Evolutionary conservation across 2,329 filamentous ascomycete species (phyloP), one percentile per base, ranked within the genome.

Genomic region (Penicillium sp.): DNA sequence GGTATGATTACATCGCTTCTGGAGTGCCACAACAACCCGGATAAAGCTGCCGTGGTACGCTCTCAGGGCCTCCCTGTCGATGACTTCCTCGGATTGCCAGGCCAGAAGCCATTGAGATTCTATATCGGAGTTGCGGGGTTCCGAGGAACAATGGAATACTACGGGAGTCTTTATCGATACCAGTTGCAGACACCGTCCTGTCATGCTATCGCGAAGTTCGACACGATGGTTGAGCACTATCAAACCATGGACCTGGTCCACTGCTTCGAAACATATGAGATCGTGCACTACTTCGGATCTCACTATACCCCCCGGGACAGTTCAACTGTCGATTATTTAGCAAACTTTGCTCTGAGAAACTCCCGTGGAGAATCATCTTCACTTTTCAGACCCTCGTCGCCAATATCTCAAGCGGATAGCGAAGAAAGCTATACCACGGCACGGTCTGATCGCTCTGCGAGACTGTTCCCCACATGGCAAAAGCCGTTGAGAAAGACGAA

Each of bases 1-100:
- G 48, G 39, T 9, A 58, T 58, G 56, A 11, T 58, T 10, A 36
- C 39, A 10, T 55, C 56, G 9, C 24, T 58, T 8, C 39, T 48
- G 3, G 53, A 58, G 18, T 45, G 48, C 24, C 3, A 9, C 2
- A 29, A 32, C 13, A 46, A 58, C n/a, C 45, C 53, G 6, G 36
- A 55, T 5, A 55, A 47, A 36, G 24, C 36, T 5, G 34, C 42
- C 3, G 44, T 48, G 5, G 32, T 55, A n/a, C 38, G 38, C 6
- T 16, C 70, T 27, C 34, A 50, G 31, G 18, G 34, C n/a, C 47
- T 47, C 9, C 41, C 52, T 2, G 47, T 54, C 8, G 38, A 40
- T 16, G 38, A 40, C 6, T 40, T 40, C 38, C 10, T 40, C 2
- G 7, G 18, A 9, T n/a, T 40, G 16, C 38, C 38, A 4, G n/a